Conservation (phyloP, 345 rosid genomes). For the Eucalyptus tenuipes region DNA sequence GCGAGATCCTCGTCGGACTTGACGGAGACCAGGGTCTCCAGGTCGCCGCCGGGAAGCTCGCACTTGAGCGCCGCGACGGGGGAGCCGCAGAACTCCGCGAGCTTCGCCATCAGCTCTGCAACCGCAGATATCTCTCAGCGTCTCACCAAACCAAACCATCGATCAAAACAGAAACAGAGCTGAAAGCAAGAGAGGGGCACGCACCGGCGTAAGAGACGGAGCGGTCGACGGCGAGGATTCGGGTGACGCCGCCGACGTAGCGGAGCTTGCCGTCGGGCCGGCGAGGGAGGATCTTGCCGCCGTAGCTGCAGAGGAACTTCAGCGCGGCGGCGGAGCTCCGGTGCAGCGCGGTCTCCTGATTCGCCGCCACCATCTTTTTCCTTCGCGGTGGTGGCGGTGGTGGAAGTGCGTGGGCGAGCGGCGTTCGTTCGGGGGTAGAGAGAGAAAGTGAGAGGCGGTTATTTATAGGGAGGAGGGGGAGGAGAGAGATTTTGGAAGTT, state of each 20-base stretch:
- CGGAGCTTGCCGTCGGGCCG: conserved; percentile 67
- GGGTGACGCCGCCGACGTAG: conserved; percentile 75
- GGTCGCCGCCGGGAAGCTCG: conserved; percentile 66
- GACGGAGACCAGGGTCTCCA: conserved; percentile 69
- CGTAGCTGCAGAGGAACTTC: conserved; percentile 84
- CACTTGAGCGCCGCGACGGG: conserved; percentile 45
- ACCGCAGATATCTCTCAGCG: neutral
- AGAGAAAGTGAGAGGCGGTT: neutral
- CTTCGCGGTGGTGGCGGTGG: neutral
- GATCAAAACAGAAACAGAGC: neutral
- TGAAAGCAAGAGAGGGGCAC: neutral
- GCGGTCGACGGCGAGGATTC: conserved; percentile 65
- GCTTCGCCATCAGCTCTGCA: conserved; percentile 43
- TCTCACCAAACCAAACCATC: neutral
- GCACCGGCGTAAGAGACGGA: conserved; percentile 62
- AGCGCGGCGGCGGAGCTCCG: conserved; percentile 15
- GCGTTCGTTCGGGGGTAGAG: neutral
- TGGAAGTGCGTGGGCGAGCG: neutral
- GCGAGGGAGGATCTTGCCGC: conserved; percentile 79
- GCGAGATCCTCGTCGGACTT: conserved; percentile 71
- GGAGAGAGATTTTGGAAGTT: neutral
- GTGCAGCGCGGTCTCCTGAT: neutral
- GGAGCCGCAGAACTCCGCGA: conserved; percentile 37
- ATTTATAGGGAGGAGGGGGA: neutral
- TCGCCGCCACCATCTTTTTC: neutral